Base-by-base conservation (phyloP, 306 rosid genomes). In the Betula pendula region DNA sequence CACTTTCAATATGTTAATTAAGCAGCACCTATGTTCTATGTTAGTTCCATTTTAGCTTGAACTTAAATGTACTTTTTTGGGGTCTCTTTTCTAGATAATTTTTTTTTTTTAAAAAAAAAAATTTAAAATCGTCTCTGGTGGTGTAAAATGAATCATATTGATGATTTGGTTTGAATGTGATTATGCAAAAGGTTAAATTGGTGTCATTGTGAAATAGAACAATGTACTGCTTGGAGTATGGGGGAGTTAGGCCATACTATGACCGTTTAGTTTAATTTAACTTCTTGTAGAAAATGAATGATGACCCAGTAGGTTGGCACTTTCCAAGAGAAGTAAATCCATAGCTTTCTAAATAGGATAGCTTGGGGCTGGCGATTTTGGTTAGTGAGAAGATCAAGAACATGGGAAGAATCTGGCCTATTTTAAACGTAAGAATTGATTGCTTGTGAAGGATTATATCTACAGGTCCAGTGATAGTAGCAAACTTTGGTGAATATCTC, bases 391-490 rank as follows among this genome's bases (percentile, higher is more conserved):
- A 59, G 66, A 25, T 59, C 38, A 59, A 59, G 66, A 59, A 59
- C 15, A 25, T 59, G 9, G 8, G 33, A 22, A 22, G 67, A 14
- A 59, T 59, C 8, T 59, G 67, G 40, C 42, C 42, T 27, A 29
- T 29, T 59, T 59, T 59, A 59, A 60, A 60, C 4, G 2, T 60
- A 16, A 27, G 38, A 60, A 60, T 5, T 60, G 38, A 60, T 60
- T 29, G 68, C 9, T 72, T 50, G 8, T 45, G 65, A 76, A 70
- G 48, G 50, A 70, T 71, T 71, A 43, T 33, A 66, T 70, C 31
- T 65, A 29, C 47, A 44, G 53, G 76, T 60, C 29, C 49, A n/a
- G 50, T 55, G 47, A 38, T 70, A 77, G 25, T 71, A 45, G 29
- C 44, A 76, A 58, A 17, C 16, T 55, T 56, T 67, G 6, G 63